Percentiles rank a stretch among this genome's conserved stretches.
Conservation (phyloP, 2,329 filamentous ascomycete genomes). For the Colletotrichum euphorbiae region DNA sequence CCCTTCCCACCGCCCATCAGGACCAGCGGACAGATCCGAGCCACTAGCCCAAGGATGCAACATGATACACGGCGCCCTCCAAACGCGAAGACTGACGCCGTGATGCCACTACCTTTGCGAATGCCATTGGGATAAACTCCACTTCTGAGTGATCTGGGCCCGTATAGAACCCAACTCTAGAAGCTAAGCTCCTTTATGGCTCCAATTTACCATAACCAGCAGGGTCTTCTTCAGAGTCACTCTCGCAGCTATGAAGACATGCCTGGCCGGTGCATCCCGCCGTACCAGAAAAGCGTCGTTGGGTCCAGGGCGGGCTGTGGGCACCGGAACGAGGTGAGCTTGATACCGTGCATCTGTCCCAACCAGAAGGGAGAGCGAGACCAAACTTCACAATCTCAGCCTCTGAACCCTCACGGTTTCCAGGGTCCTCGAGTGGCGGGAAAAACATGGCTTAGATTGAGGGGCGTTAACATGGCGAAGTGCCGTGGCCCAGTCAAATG, state of each 20-base stretch:
- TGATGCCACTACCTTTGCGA: too few relatives aligned
- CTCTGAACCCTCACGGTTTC: background rate
- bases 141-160: background rate
- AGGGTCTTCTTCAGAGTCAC: background rate
- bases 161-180: conserved; percentile 1
- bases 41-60: too few relatives aligned
- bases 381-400: conserved; percentile 13
- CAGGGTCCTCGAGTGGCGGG: background rate
- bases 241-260: background rate
- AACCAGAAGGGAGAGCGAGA: conserved; percentile 16
- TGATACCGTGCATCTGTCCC: background rate
- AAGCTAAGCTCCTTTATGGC: background rate
- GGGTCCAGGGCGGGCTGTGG: background rate
- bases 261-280: conserved; percentile 11
- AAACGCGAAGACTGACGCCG: too few relatives aligned
- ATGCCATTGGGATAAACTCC: background rate
- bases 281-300: conserved; percentile 18
- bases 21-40: conserved; percentile 28
- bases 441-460: background rate
- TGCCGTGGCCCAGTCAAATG: background rate
- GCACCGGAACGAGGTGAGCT: background rate
- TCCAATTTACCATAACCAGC: conserved; percentile 23
- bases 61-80: too few relatives aligned
- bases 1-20: background rate
- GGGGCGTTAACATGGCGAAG: background rate